phyloP scores from a whole-genome alignment of 345 rosid genomes.

The Aquilaria yunnanensis region DNA sequence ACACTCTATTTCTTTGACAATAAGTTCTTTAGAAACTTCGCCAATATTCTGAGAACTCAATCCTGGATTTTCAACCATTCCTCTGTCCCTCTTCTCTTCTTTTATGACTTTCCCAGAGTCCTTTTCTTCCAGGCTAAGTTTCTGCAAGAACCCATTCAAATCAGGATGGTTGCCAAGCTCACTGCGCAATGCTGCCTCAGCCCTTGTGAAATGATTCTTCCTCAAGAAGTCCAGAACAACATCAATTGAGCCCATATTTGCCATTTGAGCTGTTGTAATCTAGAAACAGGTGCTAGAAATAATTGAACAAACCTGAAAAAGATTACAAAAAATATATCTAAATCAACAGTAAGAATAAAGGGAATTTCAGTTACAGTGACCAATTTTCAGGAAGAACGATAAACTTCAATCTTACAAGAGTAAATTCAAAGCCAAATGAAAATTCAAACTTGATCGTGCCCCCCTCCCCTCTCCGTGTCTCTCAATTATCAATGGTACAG shows the following conservation, averaged over 20 bases:
- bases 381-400: not conserved
- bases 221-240: slow-evolving; percentile 73
- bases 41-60: slow-evolving; percentile 34
- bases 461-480: not conserved
- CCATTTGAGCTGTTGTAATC: slow-evolving; percentile 40
- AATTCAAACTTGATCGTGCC: not conserved
- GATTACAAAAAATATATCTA: slow-evolving; percentile 2
- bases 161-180: slow-evolving; percentile 71
- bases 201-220: slow-evolving; percentile 72
- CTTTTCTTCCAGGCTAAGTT: slow-evolving; percentile 49
- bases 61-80: slow-evolving; percentile 20
- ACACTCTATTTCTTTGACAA: slow-evolving; percentile 84
- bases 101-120: slow-evolving; percentile 29
- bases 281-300: slow-evolving; percentile 19
- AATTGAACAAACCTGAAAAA: slow-evolving; percentile 32
- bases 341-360: not conserved
- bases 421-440: not conserved
- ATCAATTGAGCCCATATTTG: slow-evolving; percentile 59
- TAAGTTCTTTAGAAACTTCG: slow-evolving; percentile 67
- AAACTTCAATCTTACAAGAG: not conserved
- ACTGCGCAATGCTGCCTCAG: slow-evolving; percentile 92
- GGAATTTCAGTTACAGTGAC: too few relatives aligned
- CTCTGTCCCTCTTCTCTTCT: slow-evolving; percentile 32
- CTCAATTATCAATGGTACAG: not conserved
- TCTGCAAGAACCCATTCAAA: slow-evolving; percentile 66